A percentile compares a stretch with the other conserved stretches of the same genome.
Evolutionary conservation across 192 early-diverging fungal species (phyloP).

Genomic region (Mycoemilia scoparia): DNA sequence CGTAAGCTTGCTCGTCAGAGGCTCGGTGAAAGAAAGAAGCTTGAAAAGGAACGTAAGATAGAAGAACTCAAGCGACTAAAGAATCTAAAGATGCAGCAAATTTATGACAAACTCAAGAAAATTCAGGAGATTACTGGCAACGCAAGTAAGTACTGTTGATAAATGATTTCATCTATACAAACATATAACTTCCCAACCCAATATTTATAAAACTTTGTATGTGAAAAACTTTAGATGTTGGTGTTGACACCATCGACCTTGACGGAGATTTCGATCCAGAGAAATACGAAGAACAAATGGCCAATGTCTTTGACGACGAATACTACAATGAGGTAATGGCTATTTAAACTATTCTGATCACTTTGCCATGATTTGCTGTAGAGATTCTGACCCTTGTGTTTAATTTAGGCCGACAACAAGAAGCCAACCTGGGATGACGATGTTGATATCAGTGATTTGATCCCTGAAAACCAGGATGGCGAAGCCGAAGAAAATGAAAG

Average conservation of each 20-base stretch:
- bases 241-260: constrained; percentile 62
- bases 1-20: constrained; percentile 58
- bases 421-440: constrained; percentile 85
- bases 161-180: not conserved
- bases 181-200: too few relatives aligned
- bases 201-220: not conserved
- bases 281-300: constrained; percentile 76
- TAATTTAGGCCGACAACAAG: constrained; percentile 33
- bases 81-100: constrained; percentile 80
- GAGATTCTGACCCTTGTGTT: not conserved
- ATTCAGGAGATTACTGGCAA: constrained; percentile 77
- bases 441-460: constrained; percentile 51
- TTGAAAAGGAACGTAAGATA: constrained; percentile 44
- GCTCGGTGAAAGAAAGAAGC: constrained; percentile 50
- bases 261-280: constrained; percentile 86
- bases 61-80: constrained; percentile 84
- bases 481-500: constrained; percentile 10
- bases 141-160: constrained; percentile 9
- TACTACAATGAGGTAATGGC: constrained; percentile 1
- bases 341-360: too few relatives aligned
- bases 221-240: too few relatives aligned
- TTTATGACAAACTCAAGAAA: constrained; percentile 57
- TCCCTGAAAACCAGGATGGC: constrained; percentile 21
- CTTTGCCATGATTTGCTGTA: too few relatives aligned
- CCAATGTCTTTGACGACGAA: constrained; percentile 36